Percentiles rank a stretch among this genome's conserved stretches.
Evolutionary conservation across 208 protist genomes (phyloP).

Genomic region (Eutreptiella sp.): DNA sequence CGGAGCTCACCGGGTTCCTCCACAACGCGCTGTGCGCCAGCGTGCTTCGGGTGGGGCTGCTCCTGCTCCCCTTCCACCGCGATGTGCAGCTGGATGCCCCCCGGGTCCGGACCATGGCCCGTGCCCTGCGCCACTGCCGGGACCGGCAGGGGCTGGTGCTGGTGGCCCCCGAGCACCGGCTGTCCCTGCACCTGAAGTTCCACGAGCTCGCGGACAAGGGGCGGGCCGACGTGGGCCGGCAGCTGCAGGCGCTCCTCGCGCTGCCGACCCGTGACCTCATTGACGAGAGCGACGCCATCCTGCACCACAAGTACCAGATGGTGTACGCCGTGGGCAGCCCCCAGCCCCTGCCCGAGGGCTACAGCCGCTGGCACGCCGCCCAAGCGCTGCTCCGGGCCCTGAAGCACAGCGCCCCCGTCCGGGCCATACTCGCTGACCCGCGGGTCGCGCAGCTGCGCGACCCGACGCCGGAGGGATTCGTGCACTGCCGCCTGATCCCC

Average conservation of each 20-base stretch:
- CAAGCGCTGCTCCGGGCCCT: too few relatives aligned
- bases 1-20: background rate
- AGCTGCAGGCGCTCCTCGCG: background rate
- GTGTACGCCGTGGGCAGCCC: constrained; percentile 1
- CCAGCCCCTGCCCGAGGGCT: too few relatives aligned
- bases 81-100: background rate
- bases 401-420: too few relatives aligned
- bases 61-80: constrained; percentile 2
- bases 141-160: background rate
- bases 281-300: constrained; percentile 9
- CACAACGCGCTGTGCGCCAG: background rate
- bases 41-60: constrained; percentile 1
- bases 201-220: background rate
- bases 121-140: too few relatives aligned
- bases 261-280: too few relatives aligned
- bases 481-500: too few relatives aligned
- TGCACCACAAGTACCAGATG: background rate
- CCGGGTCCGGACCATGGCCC: too few relatives aligned
- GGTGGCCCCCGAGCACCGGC: background rate
- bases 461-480: too few relatives aligned
- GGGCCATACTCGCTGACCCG: too few relatives aligned
- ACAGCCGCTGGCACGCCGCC: too few relatives aligned
- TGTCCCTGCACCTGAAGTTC: constrained; percentile 4
- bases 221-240: background rate
- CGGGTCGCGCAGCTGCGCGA: too few relatives aligned